Conservation (phyloP, 208 protist species). For the Leishmania arabica region DNA sequence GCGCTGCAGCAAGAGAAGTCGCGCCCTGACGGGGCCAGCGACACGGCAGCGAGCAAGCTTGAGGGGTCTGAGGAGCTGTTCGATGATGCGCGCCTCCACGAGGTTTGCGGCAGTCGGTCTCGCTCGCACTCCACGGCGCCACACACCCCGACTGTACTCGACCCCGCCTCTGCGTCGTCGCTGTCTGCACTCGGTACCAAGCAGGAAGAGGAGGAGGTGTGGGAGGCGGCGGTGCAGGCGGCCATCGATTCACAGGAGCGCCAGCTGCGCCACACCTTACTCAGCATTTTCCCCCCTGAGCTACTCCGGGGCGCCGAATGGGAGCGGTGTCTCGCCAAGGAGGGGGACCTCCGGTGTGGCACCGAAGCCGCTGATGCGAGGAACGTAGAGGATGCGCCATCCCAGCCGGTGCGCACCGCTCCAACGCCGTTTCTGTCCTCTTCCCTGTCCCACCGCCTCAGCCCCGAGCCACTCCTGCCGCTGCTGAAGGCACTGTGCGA, state of each 20-base stretch:
- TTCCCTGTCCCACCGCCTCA: background rate
- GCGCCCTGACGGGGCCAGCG: background rate
- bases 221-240: slow-evolving; percentile 4
- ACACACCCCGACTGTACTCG: background rate
- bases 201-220: slow-evolving; percentile 6
- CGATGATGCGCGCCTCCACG: background rate
- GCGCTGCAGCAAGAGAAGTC: background rate
- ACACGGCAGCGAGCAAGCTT: background rate
- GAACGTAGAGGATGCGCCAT: background rate
- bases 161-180: background rate
- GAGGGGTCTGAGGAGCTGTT: background rate
- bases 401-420: background rate
- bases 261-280: slow-evolving; percentile 32
- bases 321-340: background rate
- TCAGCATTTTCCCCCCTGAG: slow-evolving; percentile 30
- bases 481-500: slow-evolving; percentile 49
- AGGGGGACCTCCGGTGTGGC: background rate
- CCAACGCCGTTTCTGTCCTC: background rate
- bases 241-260: slow-evolving; percentile 24
- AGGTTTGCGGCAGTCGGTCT: background rate
- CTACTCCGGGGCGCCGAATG: slow-evolving; percentile 3
- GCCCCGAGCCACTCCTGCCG: slow-evolving; percentile 23
- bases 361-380: background rate
- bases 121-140: slow-evolving; percentile 10
- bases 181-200: background rate